Conservation (phyloP, 2,329 filamentous ascomycete genomes). For the Colletotrichum truncatum region DNA sequence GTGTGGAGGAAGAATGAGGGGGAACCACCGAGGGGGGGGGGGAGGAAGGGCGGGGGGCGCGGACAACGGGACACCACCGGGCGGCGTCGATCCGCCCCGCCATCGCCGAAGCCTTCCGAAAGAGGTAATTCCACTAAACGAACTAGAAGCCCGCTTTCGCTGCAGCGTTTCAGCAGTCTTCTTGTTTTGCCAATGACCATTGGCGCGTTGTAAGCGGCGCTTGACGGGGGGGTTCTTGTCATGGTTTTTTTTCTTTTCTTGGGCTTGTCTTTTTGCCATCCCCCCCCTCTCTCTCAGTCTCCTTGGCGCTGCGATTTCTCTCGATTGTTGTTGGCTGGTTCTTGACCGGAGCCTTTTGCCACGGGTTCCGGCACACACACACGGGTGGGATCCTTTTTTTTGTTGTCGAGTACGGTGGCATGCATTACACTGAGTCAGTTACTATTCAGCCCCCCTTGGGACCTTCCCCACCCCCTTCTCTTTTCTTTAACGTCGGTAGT, state of each 20-base stretch:
- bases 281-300: too few relatives aligned
- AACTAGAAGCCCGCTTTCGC: neutral
- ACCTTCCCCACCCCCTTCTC: too few relatives aligned
- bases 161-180: neutral
- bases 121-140: neutral
- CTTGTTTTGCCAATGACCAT: constrained; percentile 13
- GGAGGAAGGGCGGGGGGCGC: neutral
- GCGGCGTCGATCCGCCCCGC: neutral
- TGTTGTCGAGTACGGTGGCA: too few relatives aligned
- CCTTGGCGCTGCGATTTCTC: too few relatives aligned
- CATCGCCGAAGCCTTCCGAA: constrained; percentile 7
- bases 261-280: neutral
- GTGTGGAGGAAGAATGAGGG: constrained; percentile 11
- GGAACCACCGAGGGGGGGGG: neutral
- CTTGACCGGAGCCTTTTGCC: too few relatives aligned
- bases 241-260: neutral
- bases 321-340: too few relatives aligned
- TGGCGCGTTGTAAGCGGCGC: constrained; percentile 5
- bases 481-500: too few relatives aligned
- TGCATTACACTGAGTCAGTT: too few relatives aligned
- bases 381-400: too few relatives aligned
- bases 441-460: too few relatives aligned
- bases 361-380: too few relatives aligned
- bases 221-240: neutral
- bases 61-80: too few relatives aligned